Conservation (phyloP, 768 basidiomycete species). For the Mycena filopes region DNA sequence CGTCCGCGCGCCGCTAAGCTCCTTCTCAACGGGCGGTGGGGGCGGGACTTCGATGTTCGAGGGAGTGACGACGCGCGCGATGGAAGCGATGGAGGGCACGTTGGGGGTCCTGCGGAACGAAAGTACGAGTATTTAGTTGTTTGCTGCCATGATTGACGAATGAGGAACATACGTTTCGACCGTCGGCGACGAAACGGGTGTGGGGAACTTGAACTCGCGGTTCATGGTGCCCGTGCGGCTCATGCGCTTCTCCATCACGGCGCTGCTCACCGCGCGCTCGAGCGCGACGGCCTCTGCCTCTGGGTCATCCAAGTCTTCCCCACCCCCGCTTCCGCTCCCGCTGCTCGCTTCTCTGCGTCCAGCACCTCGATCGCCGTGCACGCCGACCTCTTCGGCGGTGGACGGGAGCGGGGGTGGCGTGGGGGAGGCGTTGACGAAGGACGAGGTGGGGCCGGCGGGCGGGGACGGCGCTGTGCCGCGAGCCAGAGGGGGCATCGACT, state of each 20-base stretch:
- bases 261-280: constrained; percentile 38
- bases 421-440: constrained; percentile 52
- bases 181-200: constrained; percentile 46
- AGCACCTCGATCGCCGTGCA: no score
- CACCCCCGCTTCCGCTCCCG: no score
- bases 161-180: constrained; percentile 24
- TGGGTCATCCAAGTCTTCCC: constrained; percentile 36
- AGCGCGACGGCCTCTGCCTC: constrained; percentile 46
- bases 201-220: constrained; percentile 77
- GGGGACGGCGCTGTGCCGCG: constrained; percentile 56
- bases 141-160: no score
- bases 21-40: constrained; percentile 83
- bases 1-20: constrained; percentile 42
- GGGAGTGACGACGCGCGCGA: constrained; percentile 58
- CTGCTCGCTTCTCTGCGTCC: no score
- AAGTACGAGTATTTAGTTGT: no score
- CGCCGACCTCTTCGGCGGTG: constrained; percentile 58
- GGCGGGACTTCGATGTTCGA: constrained; percentile 81
- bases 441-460: constrained; percentile 45
- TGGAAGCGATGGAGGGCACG: constrained; percentile 29
- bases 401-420: constrained; percentile 54
- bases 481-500: constrained; percentile 74
- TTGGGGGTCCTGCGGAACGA: constrained; percentile 19
- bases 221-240: constrained; percentile 82
- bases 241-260: constrained; percentile 49